Base-by-base conservation (phyloP, 495 filamentous ascomycete species). In the Penicillium desertorum region DNA sequence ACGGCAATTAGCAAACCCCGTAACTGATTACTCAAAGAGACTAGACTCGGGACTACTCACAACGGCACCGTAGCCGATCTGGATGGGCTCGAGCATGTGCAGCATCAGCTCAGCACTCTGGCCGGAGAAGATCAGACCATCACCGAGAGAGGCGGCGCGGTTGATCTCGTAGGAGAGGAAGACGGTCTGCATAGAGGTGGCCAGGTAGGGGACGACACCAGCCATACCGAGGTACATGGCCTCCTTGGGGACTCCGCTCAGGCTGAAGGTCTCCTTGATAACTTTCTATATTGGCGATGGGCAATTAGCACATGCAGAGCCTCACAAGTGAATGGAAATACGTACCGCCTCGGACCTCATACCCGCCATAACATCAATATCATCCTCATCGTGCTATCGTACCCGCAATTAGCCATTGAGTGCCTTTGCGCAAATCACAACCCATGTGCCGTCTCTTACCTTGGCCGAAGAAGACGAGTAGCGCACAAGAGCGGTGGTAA, bases 51-150 rank as follows among this genome's bases (percentile, higher is more conserved):
- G 44, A 16, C 29, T 42, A 79, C 89, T 74, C 71, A 92, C 90
- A 50, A 96, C 86, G 44, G 94, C 94, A 53, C 94, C 94, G 64
- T 94, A 96, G 49, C 90, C 94, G 49, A 98, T 79, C 74, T 98
- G 94, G 62, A 97, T 76, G 22, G 92, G 95, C 74, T 97, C 92
- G 39, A 96, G 78, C 43, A 93, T 71, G 62, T 90, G 83, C 12
- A 98, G 80, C 60, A 92, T 74, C 16, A 88, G 69, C 49, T 87
- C 81, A 32, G 92, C 93, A 10, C 81, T 88, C 45, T 91, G 81
- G 47, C 83, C 84, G 45, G 78, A 83, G 62, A 96, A 72, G 53
- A 95, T 65, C 51, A 80, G 78, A 19, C 87, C 90, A 1, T 79
- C 68, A 30, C 86, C 85, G n/a, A 78, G 76, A 39, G 70, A 58